A percentile compares a stretch with the other conserved stretches of the same genome.
Conservation (phyloP, 768 basidiomycete genomes). For the Calocybe gangraenosa region DNA sequence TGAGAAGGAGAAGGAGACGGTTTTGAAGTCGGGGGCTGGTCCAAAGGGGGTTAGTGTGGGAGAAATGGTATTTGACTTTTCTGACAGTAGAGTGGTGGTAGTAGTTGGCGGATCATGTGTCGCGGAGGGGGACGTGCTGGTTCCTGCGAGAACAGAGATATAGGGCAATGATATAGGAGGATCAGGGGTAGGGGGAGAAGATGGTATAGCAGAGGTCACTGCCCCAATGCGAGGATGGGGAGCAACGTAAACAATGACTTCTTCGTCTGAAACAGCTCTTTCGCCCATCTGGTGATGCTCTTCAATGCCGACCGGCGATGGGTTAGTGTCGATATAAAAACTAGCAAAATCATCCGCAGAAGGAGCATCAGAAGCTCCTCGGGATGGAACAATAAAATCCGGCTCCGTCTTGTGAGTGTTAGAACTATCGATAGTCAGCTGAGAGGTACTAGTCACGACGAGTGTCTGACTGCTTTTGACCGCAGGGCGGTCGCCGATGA, state of each 20-base stretch:
- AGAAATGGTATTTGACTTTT: neutral
- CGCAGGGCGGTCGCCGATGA: neutral
- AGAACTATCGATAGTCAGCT: neutral
- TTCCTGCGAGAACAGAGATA: conserved; percentile 24
- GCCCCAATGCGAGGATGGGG: conserved; percentile 53
- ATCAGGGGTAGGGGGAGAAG: conserved; percentile 8
- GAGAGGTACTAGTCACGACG: neutral
- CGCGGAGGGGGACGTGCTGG: conserved; percentile 9
- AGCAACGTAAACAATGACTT: conserved; percentile 74
- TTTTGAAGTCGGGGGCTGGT: conserved; percentile 20
- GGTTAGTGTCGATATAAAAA: conserved; percentile 40
- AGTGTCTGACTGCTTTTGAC: neutral
- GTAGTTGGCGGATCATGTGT: neutral
- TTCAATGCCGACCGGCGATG: conserved; percentile 19
- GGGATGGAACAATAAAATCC: too few species aligned
- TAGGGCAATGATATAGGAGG: conserved; percentile 9
- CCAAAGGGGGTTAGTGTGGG: too few species aligned
- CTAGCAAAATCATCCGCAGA: conserved; percentile 3
- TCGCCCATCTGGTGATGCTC: conserved; percentile 11
- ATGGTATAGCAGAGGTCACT: too few species aligned
- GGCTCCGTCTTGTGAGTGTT: too few species aligned
- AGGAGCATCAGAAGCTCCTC: neutral
- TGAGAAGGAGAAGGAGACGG: conserved; percentile 32
- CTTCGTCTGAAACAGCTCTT: conserved; percentile 40
- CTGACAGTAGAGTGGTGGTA: neutral